Percentiles rank a stretch among this genome's conserved stretches.
These are phyloP conservation scores for Plasmodium relictum DNA, from an alignment of 169 alveolate genomes.

Conservation along the genomic window DNA sequence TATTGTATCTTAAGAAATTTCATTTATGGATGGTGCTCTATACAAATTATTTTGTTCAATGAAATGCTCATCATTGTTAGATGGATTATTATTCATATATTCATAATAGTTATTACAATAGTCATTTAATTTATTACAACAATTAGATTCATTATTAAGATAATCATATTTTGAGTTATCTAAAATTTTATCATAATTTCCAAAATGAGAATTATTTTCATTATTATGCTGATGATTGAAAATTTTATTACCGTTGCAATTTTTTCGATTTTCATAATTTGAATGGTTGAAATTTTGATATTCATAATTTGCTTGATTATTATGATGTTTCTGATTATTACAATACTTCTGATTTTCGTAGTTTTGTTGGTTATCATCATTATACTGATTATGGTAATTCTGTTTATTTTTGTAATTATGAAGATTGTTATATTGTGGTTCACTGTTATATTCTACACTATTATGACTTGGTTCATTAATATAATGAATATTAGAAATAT, in stretches of 20 bases:
- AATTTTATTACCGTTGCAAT: neutral
- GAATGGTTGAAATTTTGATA: neutral
- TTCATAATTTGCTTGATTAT: neutral
- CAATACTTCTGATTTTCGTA: neutral
- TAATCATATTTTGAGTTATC: neutral
- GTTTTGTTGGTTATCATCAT: neutral
- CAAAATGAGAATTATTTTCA: conserved; percentile 7
- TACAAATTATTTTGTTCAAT: conserved; percentile 6
- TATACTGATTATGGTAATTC: neutral
- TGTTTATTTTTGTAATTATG: neutral
- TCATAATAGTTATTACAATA: neutral
- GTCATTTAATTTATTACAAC: neutral
- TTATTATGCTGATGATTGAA: conserved; percentile 15
- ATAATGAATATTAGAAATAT: neutral
- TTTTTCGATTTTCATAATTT: neutral
- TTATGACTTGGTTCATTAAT: neutral
- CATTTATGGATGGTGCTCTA: conserved; percentile 33
- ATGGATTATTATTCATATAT: neutral
- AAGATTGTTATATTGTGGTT: neutral
- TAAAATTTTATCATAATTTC: neutral
- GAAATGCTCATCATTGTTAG: neutral
- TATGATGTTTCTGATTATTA: no score
- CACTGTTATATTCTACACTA: neutral
- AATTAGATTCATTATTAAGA: neutral
- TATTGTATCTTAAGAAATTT: conserved; percentile 9